Evolutionary conservation across 2,329 filamentous ascomycete genomes (phyloP), one percentile per base, ranked within the genome.

Genomic region (Calonectria ilicicola): DNA sequence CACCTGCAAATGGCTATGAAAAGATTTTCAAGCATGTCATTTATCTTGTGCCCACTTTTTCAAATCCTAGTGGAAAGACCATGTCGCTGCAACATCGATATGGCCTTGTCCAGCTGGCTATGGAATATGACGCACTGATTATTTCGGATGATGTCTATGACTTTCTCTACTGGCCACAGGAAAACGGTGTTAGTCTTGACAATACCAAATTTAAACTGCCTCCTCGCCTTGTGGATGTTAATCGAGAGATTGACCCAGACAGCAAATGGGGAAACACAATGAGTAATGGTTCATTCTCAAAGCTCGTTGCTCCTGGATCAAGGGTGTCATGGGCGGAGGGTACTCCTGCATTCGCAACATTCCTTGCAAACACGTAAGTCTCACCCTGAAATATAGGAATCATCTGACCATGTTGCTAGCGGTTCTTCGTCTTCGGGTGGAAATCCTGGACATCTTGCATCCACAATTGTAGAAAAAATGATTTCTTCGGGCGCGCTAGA

Each of bases 111-210:
- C 83, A 84, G 15, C 78, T 94, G 14, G 93, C 93, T 1, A 85
- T 92, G 49, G 85, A 91, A 60, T 91, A 88, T 76, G 92, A 94
- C 79, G 91, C 91, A 2, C 83, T 94, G 21, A 81, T 94, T 53
- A 86, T 94, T 8, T 88, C 89, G 2, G 93, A 95, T 80, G 93
- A 95, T 82, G 92, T 94, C 0, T 95, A 95, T 77, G 93, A 95
- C 80, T 89, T 92, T 74, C 84, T 95, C 12, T 87, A 91, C 77
- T 94, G 92, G 92, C 78, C 79, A 53, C n/a, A 62, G 19, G 53
- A 51, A n/a, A 17, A 17, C 85, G 32, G 81, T 91, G 1, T 92
- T 42, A 90, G 76, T 81, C 70, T 80, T 82, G 62, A 83, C 38
- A 40, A 3, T 3, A 40, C 10, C 12, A 40, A 17, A 14, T 40